Evolutionary conservation across 1,284 basidiomycete genomes (phyloP), one percentile per base, ranked within the genome.

Genomic region (Phlebopus sp.): DNA sequence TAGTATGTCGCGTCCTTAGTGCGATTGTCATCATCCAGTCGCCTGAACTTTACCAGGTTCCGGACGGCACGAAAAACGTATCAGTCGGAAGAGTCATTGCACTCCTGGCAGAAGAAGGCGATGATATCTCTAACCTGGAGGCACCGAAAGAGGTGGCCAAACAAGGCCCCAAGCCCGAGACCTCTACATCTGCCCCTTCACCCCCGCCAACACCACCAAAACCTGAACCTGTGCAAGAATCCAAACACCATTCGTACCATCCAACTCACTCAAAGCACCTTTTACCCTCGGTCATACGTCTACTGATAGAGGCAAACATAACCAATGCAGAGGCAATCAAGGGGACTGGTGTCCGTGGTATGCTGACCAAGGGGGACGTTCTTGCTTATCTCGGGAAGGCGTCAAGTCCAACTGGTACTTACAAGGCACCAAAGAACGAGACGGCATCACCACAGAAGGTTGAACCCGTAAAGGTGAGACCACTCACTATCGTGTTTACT

Each of bases 31-130:
- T 29, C 27, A 29, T 29, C 27, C 27, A 29, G 27, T 29, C 10
- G 4, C 2, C 27, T 29, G 27, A 29, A 29, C 27, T 29, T 8
- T 11, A 19, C 2, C 44, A 96, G 93, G 70, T 81, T 44, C 76
- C 74, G 40, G 90, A 92, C 52, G 95, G 95, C 45, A 67, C 88
- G 11, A 95, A 95, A 71, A 85, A 85, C 58, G 80, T 99, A 46
- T 78, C 85, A 3, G 91, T 99, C 34, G 94, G 94, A 46, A 87
- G 86, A 67, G 66, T 86, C 23, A 97, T 98, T 58, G 96, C 93
- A 14, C 77, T 99, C 45, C 78, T 96, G 11, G 95, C 90, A n/a
- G 95, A 98, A 69, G 92, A 97, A 68, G 95, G 95, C 3, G 96
- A 98, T 67, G 90, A 97, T 65, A 84, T 97, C 48, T 85, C 90